These are phyloP conservation scores for Acorus gramineus DNA, from an alignment of 106 monocot genomes.

Conservation along the genomic window DNA sequence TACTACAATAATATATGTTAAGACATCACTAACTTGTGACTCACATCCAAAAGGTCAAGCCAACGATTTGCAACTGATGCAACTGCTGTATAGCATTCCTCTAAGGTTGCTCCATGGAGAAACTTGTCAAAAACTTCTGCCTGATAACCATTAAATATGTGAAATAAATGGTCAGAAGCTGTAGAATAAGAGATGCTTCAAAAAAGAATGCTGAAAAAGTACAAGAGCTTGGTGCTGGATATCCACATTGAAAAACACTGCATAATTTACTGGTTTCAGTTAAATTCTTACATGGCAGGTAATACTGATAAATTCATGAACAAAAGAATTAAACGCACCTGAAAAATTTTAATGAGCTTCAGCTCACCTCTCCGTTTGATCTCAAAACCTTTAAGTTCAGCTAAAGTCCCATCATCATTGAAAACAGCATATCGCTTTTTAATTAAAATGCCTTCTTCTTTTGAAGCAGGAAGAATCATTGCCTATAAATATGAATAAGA, in stretches of 20 bases:
- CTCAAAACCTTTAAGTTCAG: constrained; percentile 99
- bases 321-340: constrained; percentile 33
- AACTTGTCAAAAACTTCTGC: constrained; percentile 99
- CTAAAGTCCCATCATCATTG: constrained; percentile 90
- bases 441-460: constrained; percentile 94
- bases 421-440: constrained; percentile 99
- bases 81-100: constrained; percentile 92
- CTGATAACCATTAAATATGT: constrained; percentile 23
- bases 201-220: not conserved
- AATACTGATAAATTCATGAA: too few species aligned
- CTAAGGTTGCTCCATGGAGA: constrained; percentile 74
- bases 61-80: constrained; percentile 93
- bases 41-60: constrained; percentile 97
- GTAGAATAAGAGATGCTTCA: not conserved
- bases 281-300: too few species aligned
- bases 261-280: too few species aligned
- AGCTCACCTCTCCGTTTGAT: constrained; percentile 98
- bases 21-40: constrained; percentile 1
- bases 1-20: not conserved
- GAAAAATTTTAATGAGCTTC: constrained; percentile 98
- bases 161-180: too few species aligned
- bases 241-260: too few species aligned
- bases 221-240: not conserved
- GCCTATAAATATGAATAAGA: constrained; percentile 26
- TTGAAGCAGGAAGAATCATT: constrained; percentile 97